Percentiles rank a stretch among this genome's conserved stretches.
Evolutionary conservation across 2,329 filamentous ascomycete species (phyloP).

Genomic region (Arthrobotrys musiformis): DNA sequence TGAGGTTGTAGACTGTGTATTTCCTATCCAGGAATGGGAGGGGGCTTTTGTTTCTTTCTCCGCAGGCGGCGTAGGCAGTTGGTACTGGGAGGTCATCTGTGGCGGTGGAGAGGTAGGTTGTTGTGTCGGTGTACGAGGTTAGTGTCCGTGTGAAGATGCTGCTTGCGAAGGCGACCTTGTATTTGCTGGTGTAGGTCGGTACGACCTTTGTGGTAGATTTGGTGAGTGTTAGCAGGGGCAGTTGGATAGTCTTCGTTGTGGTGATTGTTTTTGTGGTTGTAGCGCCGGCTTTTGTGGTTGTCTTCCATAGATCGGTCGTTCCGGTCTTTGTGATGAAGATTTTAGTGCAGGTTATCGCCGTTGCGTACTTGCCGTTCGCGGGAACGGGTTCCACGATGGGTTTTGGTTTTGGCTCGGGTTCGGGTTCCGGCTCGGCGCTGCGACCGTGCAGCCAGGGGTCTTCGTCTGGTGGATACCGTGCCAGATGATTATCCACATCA

Average conservation of each 20-base stretch:
- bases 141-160: background rate
- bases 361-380: background rate
- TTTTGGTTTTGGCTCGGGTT: background rate
- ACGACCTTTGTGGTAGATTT: background rate
- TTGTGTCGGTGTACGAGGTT: conserved; percentile 11
- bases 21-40: too few relatives aligned
- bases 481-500: background rate
- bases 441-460: background rate
- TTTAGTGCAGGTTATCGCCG: conserved; percentile 22
- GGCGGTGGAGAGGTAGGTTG: conserved; percentile 1
- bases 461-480: background rate
- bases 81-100: background rate
- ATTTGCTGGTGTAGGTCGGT: background rate
- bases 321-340: conserved; percentile 31
- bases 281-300: conserved; percentile 10
- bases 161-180: background rate
- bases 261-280: conserved; percentile 10
- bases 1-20: too few relatives aligned
- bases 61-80: conserved; percentile 12
- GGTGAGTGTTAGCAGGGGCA: background rate
- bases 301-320: conserved; percentile 38
- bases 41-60: background rate
- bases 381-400: conserved; percentile 7
- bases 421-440: background rate
- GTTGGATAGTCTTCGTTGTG: background rate